Base-by-base conservation (phyloP, 2,329 filamentous ascomycete species). In the Arthroderma sp. region DNA sequence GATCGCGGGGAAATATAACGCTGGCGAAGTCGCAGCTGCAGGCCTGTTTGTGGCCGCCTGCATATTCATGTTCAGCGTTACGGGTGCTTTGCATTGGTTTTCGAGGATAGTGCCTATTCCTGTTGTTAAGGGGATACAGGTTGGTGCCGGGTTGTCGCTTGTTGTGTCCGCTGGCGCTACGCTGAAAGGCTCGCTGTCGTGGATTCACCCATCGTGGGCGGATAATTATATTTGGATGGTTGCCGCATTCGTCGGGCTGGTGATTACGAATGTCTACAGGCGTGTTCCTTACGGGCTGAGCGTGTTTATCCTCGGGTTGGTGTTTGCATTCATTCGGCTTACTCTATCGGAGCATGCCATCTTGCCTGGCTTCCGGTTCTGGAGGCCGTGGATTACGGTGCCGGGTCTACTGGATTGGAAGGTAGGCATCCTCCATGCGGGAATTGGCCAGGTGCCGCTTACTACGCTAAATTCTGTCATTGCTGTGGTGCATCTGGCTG, bases 391-490 rank as follows among this genome's bases (percentile, higher is more conserved):
- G 56, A 61, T 76, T 17, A 73, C 74, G 53, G 66, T 80, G 35
- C 81, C 80, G 57, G 72, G 63, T 41, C 67, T 57, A 9, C 64
- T 54, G 61, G 75, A 71, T 67, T 85, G 78, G 76, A 70, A 68
- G 62, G 71, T 67, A 11, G 82, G 82, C 1, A 79, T 80, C 0
- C 68, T 85, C 2, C 78, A 83, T 75, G 88, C 82, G 4, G 88
- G 86, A 11, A 75, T 96, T 7, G 89, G 88, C 0, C 91, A 97
- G 70, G 79, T 97, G 15, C 91, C 91, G 1, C 80, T 97, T 9
- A 97, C 91, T 0, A 88, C 89, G 0, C 80, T 97, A 57, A 97
- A 97, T 75, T 95, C 90, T 3, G 82, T 97, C 63, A 84, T 97
- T 60, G 93, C 91, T 0, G 91, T 91, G 21, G 84, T 84, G 21